Conservation (phyloP, 1,284 basidiomycete species). For the Taiwanofungus camphoratus region DNA sequence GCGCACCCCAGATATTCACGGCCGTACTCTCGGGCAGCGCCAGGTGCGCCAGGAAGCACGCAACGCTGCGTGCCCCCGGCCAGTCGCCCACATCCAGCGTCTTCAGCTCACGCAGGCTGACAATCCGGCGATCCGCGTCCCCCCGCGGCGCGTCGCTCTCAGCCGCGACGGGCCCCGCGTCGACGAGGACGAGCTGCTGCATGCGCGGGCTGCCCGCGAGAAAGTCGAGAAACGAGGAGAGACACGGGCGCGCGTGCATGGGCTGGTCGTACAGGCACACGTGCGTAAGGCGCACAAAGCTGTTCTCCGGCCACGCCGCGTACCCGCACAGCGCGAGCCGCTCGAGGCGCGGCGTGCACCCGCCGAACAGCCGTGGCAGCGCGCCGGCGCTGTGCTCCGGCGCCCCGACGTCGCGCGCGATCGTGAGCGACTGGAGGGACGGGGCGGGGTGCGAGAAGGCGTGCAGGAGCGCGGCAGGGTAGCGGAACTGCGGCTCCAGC, state of each 20-base stretch:
- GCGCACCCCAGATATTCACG: slow-evolving; percentile 16
- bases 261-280: slow-evolving; percentile 20
- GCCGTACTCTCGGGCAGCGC: slow-evolving; percentile 7
- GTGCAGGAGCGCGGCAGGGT: slow-evolving; percentile 12
- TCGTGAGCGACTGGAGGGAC: slow-evolving; percentile 10
- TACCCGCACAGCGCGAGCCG: slow-evolving; percentile 20
- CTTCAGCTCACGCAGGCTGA: slow-evolving; percentile 14
- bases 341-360: slow-evolving; percentile 12
- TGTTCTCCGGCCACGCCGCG: slow-evolving; percentile 19
- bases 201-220: slow-evolving; percentile 15
- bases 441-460: slow-evolving; percentile 14
- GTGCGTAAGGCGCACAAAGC: slow-evolving; percentile 19
- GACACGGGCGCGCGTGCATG: slow-evolving; percentile 10
- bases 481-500: slow-evolving; percentile 15
- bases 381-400: background rate
- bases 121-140: slow-evolving; percentile 4
- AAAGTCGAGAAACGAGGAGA: slow-evolving; percentile 18
- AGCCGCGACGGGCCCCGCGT: slow-evolving; percentile 17
- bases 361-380: slow-evolving; percentile 15
- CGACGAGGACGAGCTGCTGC: slow-evolving; percentile 19
- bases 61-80: slow-evolving; percentile 5
- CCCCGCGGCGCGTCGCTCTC: background rate
- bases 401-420: slow-evolving; percentile 1
- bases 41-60: slow-evolving; percentile 11
- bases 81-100: slow-evolving; percentile 14